Base-by-base conservation (phyloP, 2,329 filamentous ascomycete genomes). In the Tetracladium maxilliforme region DNA sequence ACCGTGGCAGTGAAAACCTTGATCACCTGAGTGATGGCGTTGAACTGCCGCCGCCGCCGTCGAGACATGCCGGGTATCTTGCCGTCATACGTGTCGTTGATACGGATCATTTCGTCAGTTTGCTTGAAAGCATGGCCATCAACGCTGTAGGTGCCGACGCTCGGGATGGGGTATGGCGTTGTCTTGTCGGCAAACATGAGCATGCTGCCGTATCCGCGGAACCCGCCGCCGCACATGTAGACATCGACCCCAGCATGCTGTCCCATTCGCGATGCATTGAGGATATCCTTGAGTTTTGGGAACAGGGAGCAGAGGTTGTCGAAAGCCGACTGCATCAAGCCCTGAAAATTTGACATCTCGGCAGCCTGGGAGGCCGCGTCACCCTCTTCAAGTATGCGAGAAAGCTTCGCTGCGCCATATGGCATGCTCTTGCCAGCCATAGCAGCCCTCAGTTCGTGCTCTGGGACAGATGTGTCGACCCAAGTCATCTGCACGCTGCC, bases 141-240 rank as follows among this genome's bases (percentile, higher is more conserved):
- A 2, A 74, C 79, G 7, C 60, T 67, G 48, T 90, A 93, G 3
- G 79, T 75, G 33, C 84, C 86, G 46, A 90, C 76, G 12, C 77
- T 73, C 0, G 82, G 70, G 14, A 93, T 78, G 0, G 86, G 86
- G 45, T 92, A 94, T 0, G 82, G 82, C 27, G 64, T 57, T 21
- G 82, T 65, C 6, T 58, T 50, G 39, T 87, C 79, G 36, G 69
- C 65, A 43, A 78, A 73, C 77, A 92, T 86, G 26, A 93, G 61
- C 42, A 92, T 72, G 48, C 82, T 92, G 6, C 84, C 86, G 60
- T 92, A 93, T 10, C 86, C 86, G 18, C 86, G 63, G 44, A 93
- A 92, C 1, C 86, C 86, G 14, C 86, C 86, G 21, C 86, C 86
- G 33, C 80, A 92, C 29, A 94, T 70, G 45, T 86, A 93, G 7